Conservation (phyloP, 352 stramenopile species). For the Phytopythium montanum region DNA sequence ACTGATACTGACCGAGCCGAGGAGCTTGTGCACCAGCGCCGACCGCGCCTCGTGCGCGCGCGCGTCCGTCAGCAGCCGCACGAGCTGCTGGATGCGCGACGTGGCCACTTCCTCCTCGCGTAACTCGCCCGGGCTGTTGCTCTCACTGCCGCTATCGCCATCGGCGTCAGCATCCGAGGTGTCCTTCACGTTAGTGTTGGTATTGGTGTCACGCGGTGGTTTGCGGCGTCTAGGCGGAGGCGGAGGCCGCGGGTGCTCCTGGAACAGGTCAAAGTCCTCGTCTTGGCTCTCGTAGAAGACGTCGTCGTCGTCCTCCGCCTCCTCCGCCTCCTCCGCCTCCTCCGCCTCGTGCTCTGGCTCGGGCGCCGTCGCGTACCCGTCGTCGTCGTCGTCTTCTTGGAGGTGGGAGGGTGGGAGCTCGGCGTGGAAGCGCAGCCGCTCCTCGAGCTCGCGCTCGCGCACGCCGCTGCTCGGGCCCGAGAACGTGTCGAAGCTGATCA, state of each 20-base stretch:
- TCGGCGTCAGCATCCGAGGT: conserved; percentile 2
- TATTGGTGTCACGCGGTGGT: no score
- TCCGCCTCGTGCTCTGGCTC: conserved; percentile 4
- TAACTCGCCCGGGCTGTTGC: conserved; percentile 3
- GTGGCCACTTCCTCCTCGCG: conserved; percentile 16
- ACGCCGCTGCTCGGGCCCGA: conserved; percentile 25
- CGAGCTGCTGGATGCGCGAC: conserved; percentile 43
- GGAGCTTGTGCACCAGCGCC: conserved; percentile 50
- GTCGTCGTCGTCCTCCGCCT: conserved; percentile 17
- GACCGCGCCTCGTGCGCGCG: conserved; percentile 35
- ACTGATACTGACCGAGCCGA: conserved; percentile 50
- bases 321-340: no score
- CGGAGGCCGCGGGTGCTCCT: conserved; percentile 15
- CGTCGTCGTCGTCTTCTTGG: conserved; percentile 11
- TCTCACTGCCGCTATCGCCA: conserved; percentile 1
- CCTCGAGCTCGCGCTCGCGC: conserved; percentile 34
- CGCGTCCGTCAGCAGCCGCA: conserved; percentile 53
- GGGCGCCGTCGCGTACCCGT: conserved; percentile 10
- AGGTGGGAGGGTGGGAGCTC: conserved; percentile 8
- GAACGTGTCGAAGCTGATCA: conserved; percentile 85
- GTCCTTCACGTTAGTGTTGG: no score
- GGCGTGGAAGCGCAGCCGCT: conserved; percentile 18
- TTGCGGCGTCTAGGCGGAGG: background rate
- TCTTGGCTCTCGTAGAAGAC: conserved; percentile 31
- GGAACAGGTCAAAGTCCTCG: conserved; percentile 39